Evolutionary conservation across 257 asterid species (phyloP).

Genomic region (Lavandula angustifolia): DNA sequence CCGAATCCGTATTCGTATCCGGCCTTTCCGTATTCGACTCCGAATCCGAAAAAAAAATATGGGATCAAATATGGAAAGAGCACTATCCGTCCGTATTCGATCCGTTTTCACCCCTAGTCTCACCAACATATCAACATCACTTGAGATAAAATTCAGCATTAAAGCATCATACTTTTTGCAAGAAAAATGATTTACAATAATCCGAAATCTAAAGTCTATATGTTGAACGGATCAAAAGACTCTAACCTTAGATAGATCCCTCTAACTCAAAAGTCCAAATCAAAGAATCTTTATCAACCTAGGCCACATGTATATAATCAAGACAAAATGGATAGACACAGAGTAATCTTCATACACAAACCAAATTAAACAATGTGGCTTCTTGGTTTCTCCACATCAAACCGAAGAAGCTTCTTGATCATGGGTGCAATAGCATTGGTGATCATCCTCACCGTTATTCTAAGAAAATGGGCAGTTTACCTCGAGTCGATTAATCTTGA

Average conservation of each 20-base stretch:
- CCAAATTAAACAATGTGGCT: conserved; percentile 48
- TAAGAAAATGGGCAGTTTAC: conserved; percentile 45
- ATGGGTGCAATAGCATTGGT: conserved; percentile 53
- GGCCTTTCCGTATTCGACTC: no score
- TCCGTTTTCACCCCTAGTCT: no score
- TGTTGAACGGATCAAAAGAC: conserved; percentile 39
- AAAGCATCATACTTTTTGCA: background rate
- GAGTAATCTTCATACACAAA: conserved; percentile 24
- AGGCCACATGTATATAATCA: conserved; percentile 5
- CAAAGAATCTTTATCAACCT: conserved; percentile 42
- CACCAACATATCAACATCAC: conserved; percentile 27
- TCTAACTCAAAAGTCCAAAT: conserved; percentile 39
- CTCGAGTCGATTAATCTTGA: conserved; percentile 29
- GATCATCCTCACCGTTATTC: conserved; percentile 45
- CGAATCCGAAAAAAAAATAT: no score
- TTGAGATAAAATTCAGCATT: conserved; percentile 35
- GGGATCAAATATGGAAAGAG: no score
- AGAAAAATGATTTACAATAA: background rate
- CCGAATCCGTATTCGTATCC: no score
- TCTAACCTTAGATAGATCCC: conserved; percentile 43
- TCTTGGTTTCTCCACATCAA: conserved; percentile 59
- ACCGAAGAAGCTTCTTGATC: conserved; percentile 49
- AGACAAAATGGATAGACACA: conserved; percentile 30
- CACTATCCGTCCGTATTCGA: no score
- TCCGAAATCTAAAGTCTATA: background rate